Conservation (phyloP, 2,329 filamentous ascomycete species). For the Xylaria sp. region DNA sequence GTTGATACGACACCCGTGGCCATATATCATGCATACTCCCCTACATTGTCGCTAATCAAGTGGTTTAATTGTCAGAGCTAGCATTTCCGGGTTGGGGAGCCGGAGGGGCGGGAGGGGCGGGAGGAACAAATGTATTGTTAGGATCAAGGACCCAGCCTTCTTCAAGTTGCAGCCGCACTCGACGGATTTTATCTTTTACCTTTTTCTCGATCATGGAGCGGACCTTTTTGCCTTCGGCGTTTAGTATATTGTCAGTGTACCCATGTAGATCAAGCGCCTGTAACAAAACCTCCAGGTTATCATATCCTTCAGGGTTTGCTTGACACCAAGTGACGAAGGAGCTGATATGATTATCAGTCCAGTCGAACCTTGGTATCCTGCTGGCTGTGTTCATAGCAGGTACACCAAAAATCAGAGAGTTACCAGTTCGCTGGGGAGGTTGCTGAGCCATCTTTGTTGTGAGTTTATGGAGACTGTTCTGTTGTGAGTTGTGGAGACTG, state of each 20-base stretch:
- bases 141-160: no score
- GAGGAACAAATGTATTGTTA: no score
- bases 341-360: background rate
- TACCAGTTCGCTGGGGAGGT: background rate
- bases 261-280: conserved; percentile 5
- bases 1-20: no score
- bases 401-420: background rate
- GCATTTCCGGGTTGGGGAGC: no score
- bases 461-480: background rate
- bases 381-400: background rate
- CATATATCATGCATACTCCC: no score
- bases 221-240: background rate
- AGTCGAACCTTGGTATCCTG: background rate
- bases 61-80: no score
- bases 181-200: background rate
- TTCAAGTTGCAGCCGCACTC: background rate
- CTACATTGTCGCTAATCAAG: no score
- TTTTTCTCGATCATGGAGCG: background rate
- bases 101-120: no score
- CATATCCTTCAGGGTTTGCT: background rate
- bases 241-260: background rate
- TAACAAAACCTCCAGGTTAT: background rate
- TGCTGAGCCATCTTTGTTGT: conserved; percentile 2
- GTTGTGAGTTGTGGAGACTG: background rate
- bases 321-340: background rate